Percentiles rank a stretch among this genome's conserved stretches.
Evolutionary conservation across 2,329 filamentous ascomycete genomes (phyloP).

Genomic region (Trichoderma cornu-damae): DNA sequence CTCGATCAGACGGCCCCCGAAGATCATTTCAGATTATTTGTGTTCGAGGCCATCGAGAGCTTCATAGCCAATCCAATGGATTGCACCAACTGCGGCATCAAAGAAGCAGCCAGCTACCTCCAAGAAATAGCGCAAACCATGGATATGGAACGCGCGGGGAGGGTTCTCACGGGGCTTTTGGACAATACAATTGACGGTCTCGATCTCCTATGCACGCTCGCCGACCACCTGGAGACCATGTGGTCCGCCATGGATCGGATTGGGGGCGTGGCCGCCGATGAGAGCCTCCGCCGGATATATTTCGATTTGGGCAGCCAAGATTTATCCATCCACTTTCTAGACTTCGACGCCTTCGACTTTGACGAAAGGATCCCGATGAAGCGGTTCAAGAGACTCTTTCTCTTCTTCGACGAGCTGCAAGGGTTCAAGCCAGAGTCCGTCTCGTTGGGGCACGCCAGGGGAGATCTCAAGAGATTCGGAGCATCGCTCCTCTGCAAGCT

Average conservation of each 20-base stretch:
- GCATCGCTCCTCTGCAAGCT: conserved; percentile 21
- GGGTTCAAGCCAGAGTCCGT: conserved; percentile 5
- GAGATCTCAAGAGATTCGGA: conserved; percentile 26
- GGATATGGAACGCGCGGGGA: neutral
- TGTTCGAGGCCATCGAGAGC: neutral
- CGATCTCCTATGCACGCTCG: conserved; percentile 23
- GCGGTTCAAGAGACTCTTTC: conserved; percentile 19
- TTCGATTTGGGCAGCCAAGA: neutral
- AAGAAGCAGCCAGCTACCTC: neutral
- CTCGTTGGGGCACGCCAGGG: conserved; percentile 20
- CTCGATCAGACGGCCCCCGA: neutral
- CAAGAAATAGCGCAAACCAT: neutral
- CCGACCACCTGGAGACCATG: conserved; percentile 21
- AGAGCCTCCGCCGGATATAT: neutral
- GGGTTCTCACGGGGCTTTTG: conserved; percentile 23
- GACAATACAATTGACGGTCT: conserved; percentile 23
- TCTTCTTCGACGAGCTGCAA: conserved; percentile 24
- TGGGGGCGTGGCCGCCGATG: neutral
- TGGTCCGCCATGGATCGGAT: neutral
- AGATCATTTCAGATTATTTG: neutral
- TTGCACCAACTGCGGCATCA: neutral
- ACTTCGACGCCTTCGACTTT: conserved; percentile 22
- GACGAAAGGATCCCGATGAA: conserved; percentile 19
- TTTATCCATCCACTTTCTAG: conserved; percentile 20
- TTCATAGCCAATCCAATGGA: neutral